These are phyloP conservation scores for Yarrowia bubula DNA, from an alignment of 805 yeast genomes.

Conservation along the genomic window DNA sequence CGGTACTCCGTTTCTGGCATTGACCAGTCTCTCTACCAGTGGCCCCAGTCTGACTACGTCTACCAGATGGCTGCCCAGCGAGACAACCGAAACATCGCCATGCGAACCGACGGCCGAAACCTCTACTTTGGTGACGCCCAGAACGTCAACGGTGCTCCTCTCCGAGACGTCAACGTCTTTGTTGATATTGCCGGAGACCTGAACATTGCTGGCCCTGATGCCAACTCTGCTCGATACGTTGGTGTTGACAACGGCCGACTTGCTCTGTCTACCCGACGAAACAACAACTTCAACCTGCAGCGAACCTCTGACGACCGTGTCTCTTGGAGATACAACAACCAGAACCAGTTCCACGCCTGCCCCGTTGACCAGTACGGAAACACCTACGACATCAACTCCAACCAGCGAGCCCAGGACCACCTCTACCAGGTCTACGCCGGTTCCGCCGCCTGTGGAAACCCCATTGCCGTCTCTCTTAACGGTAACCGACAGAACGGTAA, in stretches of 20 bases:
- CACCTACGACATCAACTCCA: not conserved
- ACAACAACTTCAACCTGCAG: slow-evolving; percentile 12
- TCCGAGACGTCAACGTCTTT: not conserved
- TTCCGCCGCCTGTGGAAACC: not conserved
- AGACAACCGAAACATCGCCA: slow-evolving; percentile 7
- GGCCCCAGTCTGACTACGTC: slow-evolving; percentile 25
- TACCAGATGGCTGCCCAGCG: slow-evolving; percentile 19
- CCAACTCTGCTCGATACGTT: slow-evolving; percentile 13
- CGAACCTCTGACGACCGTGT: slow-evolving; percentile 5
- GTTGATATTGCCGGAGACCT: not conserved
- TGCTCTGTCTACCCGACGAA: slow-evolving; percentile 8
- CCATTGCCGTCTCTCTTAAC: slow-evolving; percentile 4
- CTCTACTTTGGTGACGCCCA: slow-evolving; percentile 15
- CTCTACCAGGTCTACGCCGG: slow-evolving; percentile 16
- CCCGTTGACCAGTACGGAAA: slow-evolving; percentile 15
- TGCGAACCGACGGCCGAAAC: slow-evolving; percentile 21
- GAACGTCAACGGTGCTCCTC: slow-evolving; percentile 10
- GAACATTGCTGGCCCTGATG: slow-evolving; percentile 13
- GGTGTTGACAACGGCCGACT: slow-evolving; percentile 15
- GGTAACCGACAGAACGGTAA: slow-evolving; percentile 12
- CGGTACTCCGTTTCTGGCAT: not conserved
- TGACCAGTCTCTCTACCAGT: slow-evolving; percentile 14
- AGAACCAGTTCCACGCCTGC: slow-evolving; percentile 20
- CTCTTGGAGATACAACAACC: slow-evolving; percentile 16
- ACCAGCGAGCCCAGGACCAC: not conserved